Base-by-base conservation (phyloP, 495 filamentous ascomycete genomes). In the Hypoxylon lenormandii region DNA sequence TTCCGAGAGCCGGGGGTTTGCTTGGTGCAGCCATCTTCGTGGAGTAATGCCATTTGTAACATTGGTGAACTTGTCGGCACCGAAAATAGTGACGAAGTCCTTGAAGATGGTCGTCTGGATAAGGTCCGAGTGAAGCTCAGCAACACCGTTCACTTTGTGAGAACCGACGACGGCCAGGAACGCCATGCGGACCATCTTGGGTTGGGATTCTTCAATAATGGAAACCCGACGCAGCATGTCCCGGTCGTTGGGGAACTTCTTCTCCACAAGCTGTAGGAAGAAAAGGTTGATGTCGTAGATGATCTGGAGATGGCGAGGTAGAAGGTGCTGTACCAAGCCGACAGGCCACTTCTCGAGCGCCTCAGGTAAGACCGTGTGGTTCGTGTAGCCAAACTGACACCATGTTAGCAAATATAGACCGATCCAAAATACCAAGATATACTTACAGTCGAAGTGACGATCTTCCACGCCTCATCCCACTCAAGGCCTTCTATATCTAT, bases 41-140 rank as follows among this genome's bases (percentile, higher is more conserved):
- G 95, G 96, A 0, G 95, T 98, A 75, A 98, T 93, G 37, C 95
- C 95, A 75, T 98, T 98, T 46, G 95, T 98, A 60, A 98, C 94
- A 69, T 98, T 98, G 37, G 91, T 97, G 80, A 98, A 98, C 74
- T 96, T 96, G 83, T 98, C 95, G 0, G 91, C 89, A 3, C 95
- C 95, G 74, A 94, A 98, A 60, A 98, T 90, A 38, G 83, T 83
- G 40, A 98, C 94, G 74, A 98, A 98, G 79, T 98, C 96, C 79
- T 93, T 98, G 87, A 98, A 98, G 64, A 98, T 93, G n/a, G 95
- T 98, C 3, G 93, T 94, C 81, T 92, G 92, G 80, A 98, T 93
- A 19, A 98, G 84, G 74, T 98, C 95, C 4, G 95, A 98, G 79
- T 98, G 95, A 56, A 98, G 81, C 79, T 98, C 95, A 19, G 95